Conservation (phyloP, 1,139 yeast species). For the Pichia sp. region DNA sequence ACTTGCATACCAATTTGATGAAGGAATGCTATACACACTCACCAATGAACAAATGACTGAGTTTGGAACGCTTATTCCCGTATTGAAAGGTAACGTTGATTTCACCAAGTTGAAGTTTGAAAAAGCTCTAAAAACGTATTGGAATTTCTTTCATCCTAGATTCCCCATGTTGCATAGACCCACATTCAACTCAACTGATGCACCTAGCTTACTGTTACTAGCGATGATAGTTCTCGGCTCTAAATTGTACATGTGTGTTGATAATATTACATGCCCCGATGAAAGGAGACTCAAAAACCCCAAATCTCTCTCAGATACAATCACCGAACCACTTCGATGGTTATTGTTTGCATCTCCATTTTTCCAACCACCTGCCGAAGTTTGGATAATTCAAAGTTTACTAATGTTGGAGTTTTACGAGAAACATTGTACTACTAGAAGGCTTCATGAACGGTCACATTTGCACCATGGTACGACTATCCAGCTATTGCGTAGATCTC, state of each 20-base stretch:
- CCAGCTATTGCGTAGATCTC: slow-evolving; percentile 47
- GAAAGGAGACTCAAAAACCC: slow-evolving; percentile 19
- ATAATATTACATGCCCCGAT: slow-evolving; percentile 20
- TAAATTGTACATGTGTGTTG: slow-evolving; percentile 25
- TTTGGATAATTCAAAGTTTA: slow-evolving; percentile 50
- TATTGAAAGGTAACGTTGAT: slow-evolving; percentile 21
- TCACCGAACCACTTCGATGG: slow-evolving; percentile 44
- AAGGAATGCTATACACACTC: slow-evolving; percentile 11
- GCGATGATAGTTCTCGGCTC: slow-evolving; percentile 41
- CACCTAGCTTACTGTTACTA: slow-evolving; percentile 37
- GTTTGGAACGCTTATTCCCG: slow-evolving; percentile 23
- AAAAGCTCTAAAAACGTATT: slow-evolving; percentile 31
- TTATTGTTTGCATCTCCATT: slow-evolving; percentile 42
- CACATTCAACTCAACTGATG: slow-evolving; percentile 36
- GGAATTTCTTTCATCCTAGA: slow-evolving; percentile 46
- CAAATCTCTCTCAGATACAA: slow-evolving; percentile 26
- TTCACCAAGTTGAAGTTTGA: slow-evolving; percentile 25
- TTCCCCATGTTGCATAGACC: slow-evolving; percentile 45
- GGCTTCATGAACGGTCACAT: slow-evolving; percentile 50
- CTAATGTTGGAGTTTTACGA: slow-evolving; percentile 47
- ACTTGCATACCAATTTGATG: slow-evolving; percentile 4
- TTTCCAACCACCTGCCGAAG: slow-evolving; percentile 41
- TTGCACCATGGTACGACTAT: slow-evolving; percentile 54
- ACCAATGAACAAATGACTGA: slow-evolving; percentile 16
- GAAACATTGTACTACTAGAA: slow-evolving; percentile 35